Percentiles rank a stretch among this genome's conserved stretches.
These are phyloP conservation scores for Trypethelium eluteriae DNA, from an alignment of 495 filamentous ascomycete genomes.

Conservation along the genomic window DNA sequence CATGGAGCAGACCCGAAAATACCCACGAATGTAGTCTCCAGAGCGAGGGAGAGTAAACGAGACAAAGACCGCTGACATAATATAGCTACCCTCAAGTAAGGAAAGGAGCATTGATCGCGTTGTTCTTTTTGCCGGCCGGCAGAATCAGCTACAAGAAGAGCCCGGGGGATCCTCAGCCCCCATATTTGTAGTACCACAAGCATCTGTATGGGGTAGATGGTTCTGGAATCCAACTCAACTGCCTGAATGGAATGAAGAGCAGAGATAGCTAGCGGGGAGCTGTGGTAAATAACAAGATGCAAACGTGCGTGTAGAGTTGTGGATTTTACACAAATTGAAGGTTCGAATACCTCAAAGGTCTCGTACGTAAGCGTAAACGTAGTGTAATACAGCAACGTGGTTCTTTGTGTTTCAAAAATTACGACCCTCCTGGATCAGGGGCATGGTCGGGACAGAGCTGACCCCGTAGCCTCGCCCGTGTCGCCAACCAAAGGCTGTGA, in stretches of 20 bases:
- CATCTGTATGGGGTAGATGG: neutral
- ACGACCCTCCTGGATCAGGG: no score
- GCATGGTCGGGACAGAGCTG: no score
- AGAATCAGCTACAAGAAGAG: slow-evolving; percentile 39
- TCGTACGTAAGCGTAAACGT: no score
- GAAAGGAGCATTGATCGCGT: slow-evolving; percentile 35
- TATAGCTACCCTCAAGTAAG: slow-evolving; percentile 35
- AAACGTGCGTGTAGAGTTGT: no score
- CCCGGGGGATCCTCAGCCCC: slow-evolving; percentile 35
- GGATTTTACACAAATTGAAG: no score
- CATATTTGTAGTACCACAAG: neutral
- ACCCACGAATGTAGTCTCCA: neutral
- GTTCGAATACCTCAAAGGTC: no score
- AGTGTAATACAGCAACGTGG: no score
- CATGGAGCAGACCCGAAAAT: neutral
- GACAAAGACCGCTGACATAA: neutral
- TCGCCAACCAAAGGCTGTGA: neutral
- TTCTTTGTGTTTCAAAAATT: no score
- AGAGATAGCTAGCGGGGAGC: neutral
- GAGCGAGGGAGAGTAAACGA: neutral
- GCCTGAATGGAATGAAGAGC: neutral
- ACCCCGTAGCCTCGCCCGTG: no score
- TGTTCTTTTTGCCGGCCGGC: slow-evolving; percentile 42
- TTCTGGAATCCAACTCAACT: neutral
- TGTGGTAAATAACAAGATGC: no score